Evolutionary conservation across 306 rosid species (phyloP).

Genomic region (Hylodesmum podocarpum): DNA sequence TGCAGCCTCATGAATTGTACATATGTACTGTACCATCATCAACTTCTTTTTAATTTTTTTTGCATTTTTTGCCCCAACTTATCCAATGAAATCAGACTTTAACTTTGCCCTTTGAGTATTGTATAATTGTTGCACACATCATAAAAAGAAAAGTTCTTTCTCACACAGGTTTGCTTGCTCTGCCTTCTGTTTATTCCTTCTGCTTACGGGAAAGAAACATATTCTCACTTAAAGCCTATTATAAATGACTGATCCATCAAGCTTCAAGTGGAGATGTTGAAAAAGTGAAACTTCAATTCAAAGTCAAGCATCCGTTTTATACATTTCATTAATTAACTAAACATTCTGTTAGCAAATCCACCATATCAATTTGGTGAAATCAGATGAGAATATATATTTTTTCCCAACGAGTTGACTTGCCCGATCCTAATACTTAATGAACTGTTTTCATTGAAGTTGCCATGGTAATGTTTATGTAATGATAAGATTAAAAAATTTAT

Average conservation of each 20-base stretch:
- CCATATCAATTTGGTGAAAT: background rate
- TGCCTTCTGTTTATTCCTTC: conserved; percentile 27
- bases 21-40: background rate
- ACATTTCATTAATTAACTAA: background rate
- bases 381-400: background rate
- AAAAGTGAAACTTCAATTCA: conserved; percentile 32
- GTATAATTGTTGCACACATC: background rate
- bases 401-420: background rate
- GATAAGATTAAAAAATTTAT: no score
- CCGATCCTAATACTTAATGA: background rate
- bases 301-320: conserved; percentile 31
- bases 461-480: no score
- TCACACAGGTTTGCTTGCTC: conserved; percentile 16
- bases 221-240: background rate
- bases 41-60: background rate
- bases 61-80: background rate
- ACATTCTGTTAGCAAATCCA: conserved; percentile 12
- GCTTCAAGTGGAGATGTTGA: background rate
- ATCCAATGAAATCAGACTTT: background rate
- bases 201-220: conserved; percentile 29
- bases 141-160: conserved; percentile 21
- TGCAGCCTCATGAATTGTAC: background rate
- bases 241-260: background rate
- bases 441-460: background rate
- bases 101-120: background rate